Evolutionary conservation across 805 yeast species (phyloP), one percentile per base, ranked within the genome.

Genomic region (Priceomyces castillae): DNA sequence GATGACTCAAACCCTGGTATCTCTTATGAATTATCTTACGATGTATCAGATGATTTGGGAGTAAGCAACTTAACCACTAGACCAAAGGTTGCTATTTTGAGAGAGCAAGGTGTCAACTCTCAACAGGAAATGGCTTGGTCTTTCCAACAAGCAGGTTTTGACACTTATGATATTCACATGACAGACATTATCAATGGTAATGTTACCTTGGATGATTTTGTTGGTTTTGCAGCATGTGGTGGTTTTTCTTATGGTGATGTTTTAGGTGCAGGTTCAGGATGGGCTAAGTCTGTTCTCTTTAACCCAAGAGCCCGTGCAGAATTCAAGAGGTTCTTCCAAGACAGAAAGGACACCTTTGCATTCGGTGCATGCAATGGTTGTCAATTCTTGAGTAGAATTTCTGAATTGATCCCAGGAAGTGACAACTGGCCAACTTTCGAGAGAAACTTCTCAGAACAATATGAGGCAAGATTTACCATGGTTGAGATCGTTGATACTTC

Each of bases 201-300:
- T 55, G 85, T 85, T 28, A 64, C 81, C 15, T 74, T 94, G 51
- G 83, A 81, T 57, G 84, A 80, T 36, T 94, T 94, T 65, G 88
- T 84, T 39, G 99, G 99, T 49, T 56, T 94, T 38, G 98, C 97
- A 34, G 98, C 98, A 3, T 95, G 99, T 71, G 99, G 99, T 67
- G 99, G 99, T 12, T 94, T 94, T 75, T 89, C 97, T 1, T 94
- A 90, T 60, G 99, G 99, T 76, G 99, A 94, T 68, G 99, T 94
- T 39, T 74, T 94, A 47, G 99, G 99, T 54, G 99, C 99, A 28
- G 99, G 97, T 62, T 86, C 92, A 42, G 99, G 99, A 46, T 94
- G 99, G 99, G 99, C 99, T 46, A 90, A 89, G 60, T 88, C 97
- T 14, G 96, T 94, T 7, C 70, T 94, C 52, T 90, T 83, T 77